These are phyloP conservation scores for Hysterangium stoloniferum DNA, from an alignment of 768 basidiomycete species.

Conservation along the genomic window DNA sequence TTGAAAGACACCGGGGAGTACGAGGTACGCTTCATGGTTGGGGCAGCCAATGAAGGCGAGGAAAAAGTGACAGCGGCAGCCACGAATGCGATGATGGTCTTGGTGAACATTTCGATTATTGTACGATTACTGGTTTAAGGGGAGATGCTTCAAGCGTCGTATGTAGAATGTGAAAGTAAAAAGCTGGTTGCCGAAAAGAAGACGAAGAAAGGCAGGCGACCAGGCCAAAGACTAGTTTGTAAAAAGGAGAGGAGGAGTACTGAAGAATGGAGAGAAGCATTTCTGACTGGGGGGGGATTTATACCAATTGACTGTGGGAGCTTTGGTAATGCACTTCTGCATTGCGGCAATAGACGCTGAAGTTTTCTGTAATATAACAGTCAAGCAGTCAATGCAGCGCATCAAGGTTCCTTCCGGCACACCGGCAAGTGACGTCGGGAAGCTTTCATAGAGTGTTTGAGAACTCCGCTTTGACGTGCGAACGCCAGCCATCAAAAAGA, in stretches of 20 bases:
- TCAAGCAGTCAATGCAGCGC: too few relatives aligned
- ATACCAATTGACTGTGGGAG: not conserved
- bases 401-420: too few relatives aligned
- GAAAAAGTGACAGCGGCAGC: conserved; percentile 3
- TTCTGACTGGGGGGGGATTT: not conserved
- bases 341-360: too few relatives aligned
- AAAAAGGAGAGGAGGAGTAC: conserved; percentile 1
- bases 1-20: conserved; percentile 26
- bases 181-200: conserved; percentile 4
- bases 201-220: conserved; percentile 5
- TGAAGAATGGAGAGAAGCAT: not conserved
- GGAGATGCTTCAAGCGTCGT: conserved; percentile 1
- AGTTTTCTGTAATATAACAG: too few relatives aligned
- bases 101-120: conserved; percentile 6
- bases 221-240: conserved; percentile 1
- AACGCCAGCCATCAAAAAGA: too few relatives aligned
- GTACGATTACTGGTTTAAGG: not conserved
- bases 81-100: not conserved
- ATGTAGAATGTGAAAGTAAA: not conserved
- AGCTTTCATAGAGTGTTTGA: not conserved
- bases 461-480: not conserved
- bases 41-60: not conserved
- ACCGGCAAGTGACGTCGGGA: not conserved
- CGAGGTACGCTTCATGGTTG: conserved; percentile 1
- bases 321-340: too few relatives aligned